Conservation (phyloP, 2,329 filamentous ascomycete genomes). For the Colletotrichum siamense region DNA sequence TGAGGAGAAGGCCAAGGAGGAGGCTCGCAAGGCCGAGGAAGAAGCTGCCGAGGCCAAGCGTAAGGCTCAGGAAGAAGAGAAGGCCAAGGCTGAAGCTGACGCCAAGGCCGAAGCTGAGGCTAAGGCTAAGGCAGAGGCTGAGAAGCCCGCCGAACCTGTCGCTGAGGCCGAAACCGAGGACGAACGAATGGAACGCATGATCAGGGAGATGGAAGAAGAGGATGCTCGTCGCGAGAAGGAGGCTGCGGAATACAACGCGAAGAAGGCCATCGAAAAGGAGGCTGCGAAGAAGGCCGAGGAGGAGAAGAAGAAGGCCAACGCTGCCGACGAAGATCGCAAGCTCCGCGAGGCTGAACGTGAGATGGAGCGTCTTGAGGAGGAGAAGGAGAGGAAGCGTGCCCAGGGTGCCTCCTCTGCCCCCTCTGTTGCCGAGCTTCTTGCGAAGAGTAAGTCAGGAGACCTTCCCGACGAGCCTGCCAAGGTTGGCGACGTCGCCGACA, state of each 20-base stretch:
- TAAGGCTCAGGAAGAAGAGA: neutral
- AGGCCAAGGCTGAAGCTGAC: neutral
- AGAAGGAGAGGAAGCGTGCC: conserved; percentile 63
- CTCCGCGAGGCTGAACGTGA: conserved; percentile 76
- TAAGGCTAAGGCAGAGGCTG: conserved; percentile 39
- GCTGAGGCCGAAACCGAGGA: conserved; percentile 46
- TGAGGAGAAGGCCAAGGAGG: conserved; percentile 36
- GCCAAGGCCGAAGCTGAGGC: conserved; percentile 26
- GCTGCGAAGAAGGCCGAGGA: conserved; percentile 53
- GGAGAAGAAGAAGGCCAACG: conserved; percentile 53
- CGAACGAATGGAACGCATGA: conserved; percentile 64
- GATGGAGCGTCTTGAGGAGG: conserved; percentile 76
- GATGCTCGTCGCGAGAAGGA: conserved; percentile 56
- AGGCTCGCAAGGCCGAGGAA: conserved; percentile 27
- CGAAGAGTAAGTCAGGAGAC: conserved; percentile 41
- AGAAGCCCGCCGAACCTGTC: conserved; percentile 34
- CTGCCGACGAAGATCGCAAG: conserved; percentile 66
- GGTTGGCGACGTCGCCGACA: conserved; percentile 47
- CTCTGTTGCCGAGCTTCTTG: conserved; percentile 58
- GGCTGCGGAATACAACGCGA: conserved; percentile 44
- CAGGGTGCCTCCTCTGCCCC: conserved; percentile 48
- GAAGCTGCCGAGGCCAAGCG: conserved; percentile 5
- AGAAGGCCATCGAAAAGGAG: conserved; percentile 48
- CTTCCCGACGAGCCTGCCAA: conserved; percentile 39
- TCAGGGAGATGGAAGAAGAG: conserved; percentile 66